These are phyloP conservation scores for Acanthamoeba polyphaga DNA, from an alignment of 208 protist genomes.

Conservation along the genomic window DNA sequence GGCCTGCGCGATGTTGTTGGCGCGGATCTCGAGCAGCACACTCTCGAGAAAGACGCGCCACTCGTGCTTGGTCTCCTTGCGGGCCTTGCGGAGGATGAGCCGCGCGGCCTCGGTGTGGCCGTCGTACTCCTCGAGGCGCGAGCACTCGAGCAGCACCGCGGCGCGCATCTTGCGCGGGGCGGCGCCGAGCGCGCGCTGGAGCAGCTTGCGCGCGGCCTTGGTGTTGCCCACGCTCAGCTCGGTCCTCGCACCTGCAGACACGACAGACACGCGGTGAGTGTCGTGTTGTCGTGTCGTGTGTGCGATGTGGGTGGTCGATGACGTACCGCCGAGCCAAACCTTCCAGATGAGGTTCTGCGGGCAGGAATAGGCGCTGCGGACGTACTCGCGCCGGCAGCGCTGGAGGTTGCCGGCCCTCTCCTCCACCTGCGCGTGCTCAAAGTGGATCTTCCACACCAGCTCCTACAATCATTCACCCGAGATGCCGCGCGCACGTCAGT, in stretches of 20 bases:
- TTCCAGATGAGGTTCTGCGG: slow-evolving; percentile 92
- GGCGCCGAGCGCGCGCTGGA: slow-evolving; percentile 86
- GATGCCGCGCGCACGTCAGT: background rate
- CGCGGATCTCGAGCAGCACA: slow-evolving; percentile 90
- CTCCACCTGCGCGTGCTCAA: slow-evolving; percentile 91
- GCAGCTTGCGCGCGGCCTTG: slow-evolving; percentile 80
- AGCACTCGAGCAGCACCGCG: slow-evolving; percentile 89
- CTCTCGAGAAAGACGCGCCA: slow-evolving; percentile 92
- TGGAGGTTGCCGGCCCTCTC: slow-evolving; percentile 87
- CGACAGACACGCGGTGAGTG: background rate
- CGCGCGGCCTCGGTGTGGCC: slow-evolving; percentile 86
- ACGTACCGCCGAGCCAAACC: slow-evolving; percentile 89
- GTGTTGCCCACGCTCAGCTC: slow-evolving; percentile 84
- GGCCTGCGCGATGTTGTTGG: slow-evolving; percentile 81
- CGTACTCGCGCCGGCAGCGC: slow-evolving; percentile 84
- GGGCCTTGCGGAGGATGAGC: slow-evolving; percentile 86
- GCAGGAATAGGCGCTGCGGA: slow-evolving; percentile 82
- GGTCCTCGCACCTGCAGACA: slow-evolving; percentile 81
- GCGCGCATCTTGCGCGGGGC: slow-evolving; percentile 88
- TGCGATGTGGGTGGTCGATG: background rate
- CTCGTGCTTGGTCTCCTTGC: slow-evolving; percentile 85
- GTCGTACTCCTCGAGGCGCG: slow-evolving; percentile 88
- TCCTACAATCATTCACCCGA: slow-evolving; percentile 72
- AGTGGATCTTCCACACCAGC: slow-evolving; percentile 93
- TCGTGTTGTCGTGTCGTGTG: background rate